Evolutionary conservation across 1,139 yeast species (phyloP).

Genomic region (Hyphopichia fennica): DNA sequence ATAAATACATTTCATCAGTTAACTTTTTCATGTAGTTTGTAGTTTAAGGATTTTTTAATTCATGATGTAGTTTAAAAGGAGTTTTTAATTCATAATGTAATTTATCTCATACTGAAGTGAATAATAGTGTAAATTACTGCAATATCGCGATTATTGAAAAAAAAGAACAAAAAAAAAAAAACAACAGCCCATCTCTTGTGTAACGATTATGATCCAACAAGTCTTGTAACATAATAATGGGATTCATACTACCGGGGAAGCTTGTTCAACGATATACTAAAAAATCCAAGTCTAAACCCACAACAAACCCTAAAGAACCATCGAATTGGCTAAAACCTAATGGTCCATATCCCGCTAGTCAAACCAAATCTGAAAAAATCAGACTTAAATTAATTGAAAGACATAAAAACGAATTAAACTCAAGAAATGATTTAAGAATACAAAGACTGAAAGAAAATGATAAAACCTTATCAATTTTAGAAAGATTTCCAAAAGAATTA

Average conservation of each 20-base stretch:
- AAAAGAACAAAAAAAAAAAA: not conserved
- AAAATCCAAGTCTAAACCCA: not conserved
- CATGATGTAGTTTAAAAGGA: too few species aligned
- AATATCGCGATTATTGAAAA: not conserved
- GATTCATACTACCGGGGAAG: constrained; percentile 30
- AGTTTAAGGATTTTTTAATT: too few species aligned
- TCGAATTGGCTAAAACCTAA: not conserved
- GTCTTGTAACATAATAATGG: too few species aligned
- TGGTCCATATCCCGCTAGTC: not conserved
- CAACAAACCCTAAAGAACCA: not conserved
- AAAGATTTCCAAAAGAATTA: constrained; percentile 33
- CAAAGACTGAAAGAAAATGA: not conserved
- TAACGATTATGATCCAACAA: too few species aligned
- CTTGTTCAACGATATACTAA: not conserved
- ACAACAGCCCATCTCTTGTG: not conserved
- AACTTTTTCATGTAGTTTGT: too few species aligned
- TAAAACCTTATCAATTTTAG: constrained; percentile 9
- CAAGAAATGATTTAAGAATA: not conserved
- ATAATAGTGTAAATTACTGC: too few species aligned
- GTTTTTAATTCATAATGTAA: too few species aligned
- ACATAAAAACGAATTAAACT: not conserved
- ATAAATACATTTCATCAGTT: not conserved
- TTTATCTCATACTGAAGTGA: not conserved
- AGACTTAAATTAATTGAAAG: not conserved
- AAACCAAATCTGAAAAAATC: not conserved